Evolutionary conservation across 2,329 filamentous ascomycete species (phyloP).

Genomic region (Aspergillus texensis): DNA sequence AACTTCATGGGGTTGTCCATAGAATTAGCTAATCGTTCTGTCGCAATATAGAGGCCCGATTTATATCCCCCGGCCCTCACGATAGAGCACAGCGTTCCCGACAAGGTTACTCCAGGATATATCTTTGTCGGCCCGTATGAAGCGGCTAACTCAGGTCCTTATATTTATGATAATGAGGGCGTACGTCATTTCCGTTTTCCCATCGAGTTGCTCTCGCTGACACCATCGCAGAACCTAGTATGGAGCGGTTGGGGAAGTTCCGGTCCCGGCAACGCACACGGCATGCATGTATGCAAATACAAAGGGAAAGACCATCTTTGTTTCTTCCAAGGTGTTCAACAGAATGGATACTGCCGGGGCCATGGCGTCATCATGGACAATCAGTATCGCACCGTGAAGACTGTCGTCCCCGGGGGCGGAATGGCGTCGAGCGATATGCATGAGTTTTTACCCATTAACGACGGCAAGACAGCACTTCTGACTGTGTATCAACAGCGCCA

Average conservation of each 20-base stretch:
- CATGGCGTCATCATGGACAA: slow-evolving; percentile 58
- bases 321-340: slow-evolving; percentile 56
- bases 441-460: slow-evolving; percentile 53
- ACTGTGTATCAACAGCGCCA: slow-evolving; percentile 47
- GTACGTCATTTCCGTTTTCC: slow-evolving; percentile 28
- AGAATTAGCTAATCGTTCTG: slow-evolving; percentile 5
- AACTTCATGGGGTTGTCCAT: too few relatives aligned
- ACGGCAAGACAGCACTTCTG: slow-evolving; percentile 46
- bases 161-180: slow-evolving; percentile 56
- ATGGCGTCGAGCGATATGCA: slow-evolving; percentile 55
- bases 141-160: slow-evolving; percentile 51
- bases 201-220: background rate
- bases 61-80: slow-evolving; percentile 40
- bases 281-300: slow-evolving; percentile 53
- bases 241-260: slow-evolving; percentile 54
- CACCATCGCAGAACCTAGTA: slow-evolving; percentile 45
- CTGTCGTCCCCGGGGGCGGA: slow-evolving; percentile 44
- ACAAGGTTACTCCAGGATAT: slow-evolving; percentile 50
- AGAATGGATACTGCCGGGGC: slow-evolving; percentile 55
- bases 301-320: slow-evolving; percentile 53
- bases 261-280: slow-evolving; percentile 54
- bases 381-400: slow-evolving; percentile 52
- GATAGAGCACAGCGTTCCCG: slow-evolving; percentile 30
- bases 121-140: slow-evolving; percentile 56
- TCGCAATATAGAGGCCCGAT: slow-evolving; percentile 40